phyloP scores from a whole-genome alignment of 164 flowering plant genomes.

The Vitis rupestris region DNA sequence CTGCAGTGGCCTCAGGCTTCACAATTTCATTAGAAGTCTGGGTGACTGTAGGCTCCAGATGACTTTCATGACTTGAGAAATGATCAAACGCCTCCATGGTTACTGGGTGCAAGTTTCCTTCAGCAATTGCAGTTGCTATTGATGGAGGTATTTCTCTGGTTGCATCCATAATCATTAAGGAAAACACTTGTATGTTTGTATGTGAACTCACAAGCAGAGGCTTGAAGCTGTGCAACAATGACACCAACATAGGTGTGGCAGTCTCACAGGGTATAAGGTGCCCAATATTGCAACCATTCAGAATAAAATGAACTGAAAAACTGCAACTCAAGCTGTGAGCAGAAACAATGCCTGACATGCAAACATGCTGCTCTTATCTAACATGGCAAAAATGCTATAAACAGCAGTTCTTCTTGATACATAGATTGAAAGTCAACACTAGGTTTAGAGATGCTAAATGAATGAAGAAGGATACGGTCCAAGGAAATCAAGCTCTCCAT shows the following conservation, averaged over 20 bases:
- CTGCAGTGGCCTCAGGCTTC: slow-evolving; percentile 13
- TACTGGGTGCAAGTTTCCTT: slow-evolving; percentile 63
- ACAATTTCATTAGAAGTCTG: slow-evolving; percentile 7
- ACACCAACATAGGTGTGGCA: no score
- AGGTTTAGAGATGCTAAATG: not conserved
- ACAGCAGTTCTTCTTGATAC: not conserved
- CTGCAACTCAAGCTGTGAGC: no score
- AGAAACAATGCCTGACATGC: no score
- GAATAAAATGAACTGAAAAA: no score
- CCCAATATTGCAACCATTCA: no score
- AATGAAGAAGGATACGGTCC: slow-evolving; percentile 74
- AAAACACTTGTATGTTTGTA: not conserved
- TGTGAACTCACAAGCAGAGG: no score
- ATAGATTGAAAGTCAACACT: not conserved
- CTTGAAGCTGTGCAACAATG: no score
- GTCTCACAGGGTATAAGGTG: no score
- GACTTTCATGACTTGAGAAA: slow-evolving; percentile 19
- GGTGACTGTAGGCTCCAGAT: slow-evolving; percentile 8
- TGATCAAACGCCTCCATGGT: slow-evolving; percentile 68
- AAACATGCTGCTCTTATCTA: no score
- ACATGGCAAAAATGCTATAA: slow-evolving; percentile 2
- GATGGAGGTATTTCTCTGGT: slow-evolving; percentile 66
- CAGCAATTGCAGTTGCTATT: slow-evolving; percentile 66
- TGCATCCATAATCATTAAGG: slow-evolving; percentile 21
- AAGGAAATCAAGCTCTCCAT: slow-evolving; percentile 64